phyloP scores from a whole-genome alignment of 202 grass and related monocot species.

The Dendrocalamus latiflorus region DNA sequence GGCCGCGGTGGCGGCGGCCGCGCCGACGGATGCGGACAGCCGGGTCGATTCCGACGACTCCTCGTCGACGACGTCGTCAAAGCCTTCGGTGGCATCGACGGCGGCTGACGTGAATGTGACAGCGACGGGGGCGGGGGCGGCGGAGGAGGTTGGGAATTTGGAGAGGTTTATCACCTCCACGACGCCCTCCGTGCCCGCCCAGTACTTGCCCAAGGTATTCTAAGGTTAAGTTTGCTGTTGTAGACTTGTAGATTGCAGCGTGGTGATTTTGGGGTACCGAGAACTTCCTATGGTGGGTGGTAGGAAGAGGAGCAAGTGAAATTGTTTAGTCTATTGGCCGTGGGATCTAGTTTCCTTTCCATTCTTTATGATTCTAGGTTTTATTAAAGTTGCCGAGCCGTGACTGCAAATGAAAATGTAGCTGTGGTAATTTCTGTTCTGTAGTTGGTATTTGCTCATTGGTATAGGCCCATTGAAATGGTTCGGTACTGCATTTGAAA shows the following conservation, averaged over 20 bases:
- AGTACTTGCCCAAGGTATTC: slow-evolving; percentile 63
- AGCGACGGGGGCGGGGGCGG: not conserved
- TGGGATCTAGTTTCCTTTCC: not conserved
- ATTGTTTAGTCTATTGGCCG: not conserved
- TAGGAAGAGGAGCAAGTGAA: not conserved
- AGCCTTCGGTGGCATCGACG: slow-evolving; percentile 25
- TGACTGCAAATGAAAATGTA: not conserved
- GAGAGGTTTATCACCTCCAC: slow-evolving; percentile 76
- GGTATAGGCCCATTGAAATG: not conserved
- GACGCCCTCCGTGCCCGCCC: slow-evolving; percentile 57
- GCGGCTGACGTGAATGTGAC: slow-evolving; percentile 16
- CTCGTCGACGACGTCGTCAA: slow-evolving; percentile 43
- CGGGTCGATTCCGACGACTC: slow-evolving; percentile 42
- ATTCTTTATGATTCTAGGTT: not conserved
- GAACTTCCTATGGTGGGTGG: too few species aligned
- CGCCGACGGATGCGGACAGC: slow-evolving; percentile 22
- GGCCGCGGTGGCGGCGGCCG: not conserved
- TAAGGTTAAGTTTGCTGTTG: not conserved
- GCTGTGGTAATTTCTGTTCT: not conserved
- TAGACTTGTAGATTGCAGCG: not conserved
- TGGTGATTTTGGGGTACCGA: not conserved
- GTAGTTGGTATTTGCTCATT: not conserved
- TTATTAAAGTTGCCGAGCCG: not conserved
- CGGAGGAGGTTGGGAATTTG: slow-evolving; percentile 53
- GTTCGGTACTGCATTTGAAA: not conserved